These are phyloP conservation scores for Hirsutella minnesotensis DNA, from an alignment of 2,329 filamentous ascomycete genomes.

Conservation along the genomic window DNA sequence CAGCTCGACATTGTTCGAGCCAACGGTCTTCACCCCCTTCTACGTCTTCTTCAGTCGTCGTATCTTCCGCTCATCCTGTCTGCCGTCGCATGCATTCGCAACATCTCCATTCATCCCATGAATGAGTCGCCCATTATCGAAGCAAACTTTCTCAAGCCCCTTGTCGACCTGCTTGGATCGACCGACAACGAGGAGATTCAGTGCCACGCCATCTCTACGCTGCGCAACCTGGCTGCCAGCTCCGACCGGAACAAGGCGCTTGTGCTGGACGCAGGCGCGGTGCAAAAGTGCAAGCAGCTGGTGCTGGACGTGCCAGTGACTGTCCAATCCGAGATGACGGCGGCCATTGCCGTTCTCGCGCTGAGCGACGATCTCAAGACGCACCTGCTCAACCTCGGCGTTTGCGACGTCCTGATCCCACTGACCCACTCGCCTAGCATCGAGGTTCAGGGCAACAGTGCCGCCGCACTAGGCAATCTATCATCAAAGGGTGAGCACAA, in stretches of 20 bases:
- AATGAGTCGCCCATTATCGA: constrained; percentile 99
- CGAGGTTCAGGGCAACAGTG: constrained; percentile 96
- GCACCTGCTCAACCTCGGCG: constrained; percentile 78
- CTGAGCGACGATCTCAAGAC: constrained; percentile 92
- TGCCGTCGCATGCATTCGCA: constrained; percentile 94
- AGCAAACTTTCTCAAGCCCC: constrained; percentile 83
- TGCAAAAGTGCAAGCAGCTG: constrained; percentile 96
- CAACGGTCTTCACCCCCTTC: constrained; percentile 70
- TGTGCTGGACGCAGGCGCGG: constrained; percentile 90
- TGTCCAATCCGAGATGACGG: constrained; percentile 98
- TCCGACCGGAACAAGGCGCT: constrained; percentile 96
- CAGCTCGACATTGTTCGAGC: constrained; percentile 94
- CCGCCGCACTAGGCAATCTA: constrained; percentile 85
- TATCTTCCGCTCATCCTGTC: constrained; percentile 94
- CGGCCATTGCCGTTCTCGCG: constrained; percentile 93
- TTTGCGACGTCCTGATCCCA: constrained; percentile 93
- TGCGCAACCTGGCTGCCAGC: constrained; percentile 89
- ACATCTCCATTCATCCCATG: constrained; percentile 94
- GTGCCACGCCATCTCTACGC: constrained; percentile 93
- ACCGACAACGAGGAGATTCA: constrained; percentile 99
- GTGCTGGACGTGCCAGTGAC: constrained; percentile 86
- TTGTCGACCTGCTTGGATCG: constrained; percentile 87
- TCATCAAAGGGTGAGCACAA: constrained; percentile 75
- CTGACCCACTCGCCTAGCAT: constrained; percentile 92
- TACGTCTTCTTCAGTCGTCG: constrained; percentile 85